Conservation (phyloP, 2,329 filamentous ascomycete genomes). For the Cryphonectria naterciae region DNA sequence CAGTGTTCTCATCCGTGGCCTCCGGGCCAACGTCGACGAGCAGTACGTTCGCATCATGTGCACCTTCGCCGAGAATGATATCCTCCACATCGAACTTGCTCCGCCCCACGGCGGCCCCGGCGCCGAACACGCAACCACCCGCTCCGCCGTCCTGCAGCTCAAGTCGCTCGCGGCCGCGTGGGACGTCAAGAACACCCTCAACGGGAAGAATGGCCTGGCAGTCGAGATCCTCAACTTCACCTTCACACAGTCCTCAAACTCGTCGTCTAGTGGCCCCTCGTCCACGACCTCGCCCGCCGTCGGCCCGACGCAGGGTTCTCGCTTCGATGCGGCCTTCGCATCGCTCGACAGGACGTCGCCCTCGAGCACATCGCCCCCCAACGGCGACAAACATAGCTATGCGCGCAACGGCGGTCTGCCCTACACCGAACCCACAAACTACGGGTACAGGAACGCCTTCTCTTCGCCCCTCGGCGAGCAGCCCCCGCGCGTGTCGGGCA, state of each 20-base stretch:
- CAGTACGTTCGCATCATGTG: constrained; percentile 61
- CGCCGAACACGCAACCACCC: constrained; percentile 51
- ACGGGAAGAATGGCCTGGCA: constrained; percentile 60
- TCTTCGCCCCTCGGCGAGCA: constrained; percentile 70
- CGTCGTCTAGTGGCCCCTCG: constrained; percentile 31
- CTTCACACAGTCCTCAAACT: constrained; percentile 40
- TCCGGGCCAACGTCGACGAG: constrained; percentile 58
- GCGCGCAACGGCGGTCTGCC: constrained; percentile 59
- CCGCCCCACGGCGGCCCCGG: constrained; percentile 44
- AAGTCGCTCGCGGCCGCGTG: constrained; percentile 55
- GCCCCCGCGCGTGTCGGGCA: constrained; percentile 61
- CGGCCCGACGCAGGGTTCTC: constrained; percentile 56
- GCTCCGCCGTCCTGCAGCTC: constrained; percentile 59
- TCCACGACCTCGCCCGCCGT: constrained; percentile 43
- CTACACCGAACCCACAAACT: constrained; percentile 56
- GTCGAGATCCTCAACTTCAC: constrained; percentile 57
- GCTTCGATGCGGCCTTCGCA: constrained; percentile 67
- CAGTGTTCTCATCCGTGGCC: constrained; percentile 56
- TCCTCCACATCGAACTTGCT: constrained; percentile 55
- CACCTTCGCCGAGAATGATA: constrained; percentile 60
- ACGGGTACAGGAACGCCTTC: constrained; percentile 66
- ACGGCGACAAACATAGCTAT: constrained; percentile 45
- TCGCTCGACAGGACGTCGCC: constrained; percentile 65
- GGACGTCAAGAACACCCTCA: constrained; percentile 60
- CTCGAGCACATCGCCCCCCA: constrained; percentile 60